A percentile compares a stretch with the other conserved stretches of the same genome.
Evolutionary conservation across 495 filamentous ascomycete species (phyloP).

Genomic region (Niebla homalea): DNA sequence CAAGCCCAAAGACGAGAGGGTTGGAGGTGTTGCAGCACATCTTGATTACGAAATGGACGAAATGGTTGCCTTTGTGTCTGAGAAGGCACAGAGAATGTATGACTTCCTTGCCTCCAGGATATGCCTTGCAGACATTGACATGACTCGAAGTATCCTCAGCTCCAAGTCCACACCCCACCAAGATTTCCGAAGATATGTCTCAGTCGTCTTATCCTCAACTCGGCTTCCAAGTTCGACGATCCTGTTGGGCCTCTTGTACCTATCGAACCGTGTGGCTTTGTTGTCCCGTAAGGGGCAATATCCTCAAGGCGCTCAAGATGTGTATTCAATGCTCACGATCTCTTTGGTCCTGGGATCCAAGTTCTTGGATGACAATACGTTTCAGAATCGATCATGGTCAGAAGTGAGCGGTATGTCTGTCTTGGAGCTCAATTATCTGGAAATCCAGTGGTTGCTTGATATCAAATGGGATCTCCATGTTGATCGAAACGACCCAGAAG

Average conservation of each 20-base stretch:
- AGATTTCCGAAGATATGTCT: slow-evolving; percentile 88
- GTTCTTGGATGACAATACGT: slow-evolving; percentile 97
- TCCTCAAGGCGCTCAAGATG: slow-evolving; percentile 51
- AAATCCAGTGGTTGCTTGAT: slow-evolving; percentile 79
- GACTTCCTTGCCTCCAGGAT: slow-evolving; percentile 46
- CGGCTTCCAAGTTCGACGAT: slow-evolving; percentile 92
- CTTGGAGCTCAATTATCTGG: slow-evolving; percentile 73
- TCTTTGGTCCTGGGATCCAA: slow-evolving; percentile 87
- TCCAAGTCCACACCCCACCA: slow-evolving; percentile 53
- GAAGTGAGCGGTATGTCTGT: slow-evolving; percentile 93
- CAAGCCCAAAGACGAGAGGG: slow-evolving; percentile 38
- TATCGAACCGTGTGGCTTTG: slow-evolving; percentile 68
- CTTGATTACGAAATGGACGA: slow-evolving; percentile 98
- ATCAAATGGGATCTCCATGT: slow-evolving; percentile 84
- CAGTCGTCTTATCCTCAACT: slow-evolving; percentile 85
- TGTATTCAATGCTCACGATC: slow-evolving; percentile 86
- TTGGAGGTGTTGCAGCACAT: slow-evolving; percentile 86
- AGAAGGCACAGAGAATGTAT: slow-evolving; percentile 79
- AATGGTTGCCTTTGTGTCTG: slow-evolving; percentile 95
- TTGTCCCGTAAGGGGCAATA: slow-evolving; percentile 45
- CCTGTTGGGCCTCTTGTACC: slow-evolving; percentile 79
- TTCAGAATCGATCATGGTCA: slow-evolving; percentile 97
- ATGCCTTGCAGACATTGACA: slow-evolving; percentile 58
- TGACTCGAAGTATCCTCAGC: slow-evolving; percentile 56
- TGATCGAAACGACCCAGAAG: slow-evolving; percentile 67